phyloP scores from a whole-genome alignment of 2,329 filamentous ascomycete species.

The Alternaria dauci region DNA sequence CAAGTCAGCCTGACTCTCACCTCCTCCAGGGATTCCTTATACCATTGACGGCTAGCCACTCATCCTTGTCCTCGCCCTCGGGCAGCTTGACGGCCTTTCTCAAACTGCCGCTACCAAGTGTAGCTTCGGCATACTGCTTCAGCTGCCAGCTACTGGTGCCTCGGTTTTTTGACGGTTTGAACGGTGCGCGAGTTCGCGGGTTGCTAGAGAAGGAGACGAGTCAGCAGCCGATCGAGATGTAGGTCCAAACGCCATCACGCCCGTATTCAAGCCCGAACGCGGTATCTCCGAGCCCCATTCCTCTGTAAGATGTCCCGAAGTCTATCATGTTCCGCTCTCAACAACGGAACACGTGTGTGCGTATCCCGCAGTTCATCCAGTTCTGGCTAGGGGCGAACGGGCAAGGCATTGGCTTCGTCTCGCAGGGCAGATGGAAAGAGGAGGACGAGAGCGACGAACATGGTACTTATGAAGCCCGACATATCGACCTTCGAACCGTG shows the following conservation, averaged over 20 bases:
- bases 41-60: conserved; percentile 99
- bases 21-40: conserved; percentile 42
- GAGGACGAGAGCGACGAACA: conserved; percentile 64
- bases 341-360: neutral
- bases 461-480: conserved; percentile 81
- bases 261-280: neutral
- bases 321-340: neutral
- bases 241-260: neutral
- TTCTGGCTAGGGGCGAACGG: neutral
- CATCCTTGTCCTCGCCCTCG: conserved; percentile 96
- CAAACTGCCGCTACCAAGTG: conserved; percentile 90
- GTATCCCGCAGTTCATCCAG: neutral
- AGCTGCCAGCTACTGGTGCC: conserved; percentile 92
- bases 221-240: conserved; percentile 34
- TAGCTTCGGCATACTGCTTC: conserved; percentile 97
- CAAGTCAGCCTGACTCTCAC: conserved; percentile 19
- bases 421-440: neutral
- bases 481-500: conserved; percentile 15
- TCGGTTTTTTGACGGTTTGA: conserved; percentile 87
- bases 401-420: neutral
- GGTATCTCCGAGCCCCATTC: neutral
- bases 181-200: conserved; percentile 86
- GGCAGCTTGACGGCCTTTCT: conserved; percentile 96
- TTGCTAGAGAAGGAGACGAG: conserved; percentile 66
- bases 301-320: neutral